Conservation (phyloP, 148 eudicot species). For the Heliosperma pusillum region DNA sequence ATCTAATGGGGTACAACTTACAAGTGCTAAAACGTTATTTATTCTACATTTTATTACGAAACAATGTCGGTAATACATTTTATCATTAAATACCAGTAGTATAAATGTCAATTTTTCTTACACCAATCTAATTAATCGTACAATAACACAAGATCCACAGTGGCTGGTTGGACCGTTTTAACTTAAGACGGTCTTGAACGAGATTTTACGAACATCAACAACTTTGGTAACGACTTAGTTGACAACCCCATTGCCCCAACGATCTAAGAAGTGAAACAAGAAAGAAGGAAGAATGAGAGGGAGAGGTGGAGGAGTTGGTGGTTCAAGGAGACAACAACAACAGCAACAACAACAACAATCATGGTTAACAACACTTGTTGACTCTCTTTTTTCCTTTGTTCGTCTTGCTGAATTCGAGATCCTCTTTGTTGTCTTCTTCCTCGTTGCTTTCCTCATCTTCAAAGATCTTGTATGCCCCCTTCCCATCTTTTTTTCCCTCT, state of each 20-base stretch:
- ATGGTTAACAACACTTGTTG: conserved; percentile 46
- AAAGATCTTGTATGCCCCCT: conserved; percentile 69
- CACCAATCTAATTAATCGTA: no score
- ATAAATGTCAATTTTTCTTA: no score
- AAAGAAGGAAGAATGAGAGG: conserved; percentile 9
- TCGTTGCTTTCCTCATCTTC: conserved; percentile 71
- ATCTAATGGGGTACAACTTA: no score
- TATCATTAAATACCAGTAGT: no score
- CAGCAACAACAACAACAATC: conserved; percentile 23
- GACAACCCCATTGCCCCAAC: not conserved
- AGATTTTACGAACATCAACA: no score
- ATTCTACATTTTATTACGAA: no score
- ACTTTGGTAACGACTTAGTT: not conserved
- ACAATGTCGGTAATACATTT: no score
- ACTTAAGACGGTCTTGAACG: no score
- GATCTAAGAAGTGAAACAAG: not conserved
- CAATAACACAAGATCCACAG: no score
- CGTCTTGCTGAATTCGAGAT: conserved; percentile 89
- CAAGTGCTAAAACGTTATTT: no score
- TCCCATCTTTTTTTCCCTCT: not conserved
- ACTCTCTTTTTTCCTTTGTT: conserved; percentile 52
- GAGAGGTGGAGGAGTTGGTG: conserved; percentile 3
- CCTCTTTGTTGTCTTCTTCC: conserved; percentile 75
- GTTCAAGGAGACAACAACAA: conserved; percentile 20
- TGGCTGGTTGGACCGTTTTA: no score